phyloP scores from a whole-genome alignment of 768 basidiomycete genomes.

The Mycena kentingensis region DNA sequence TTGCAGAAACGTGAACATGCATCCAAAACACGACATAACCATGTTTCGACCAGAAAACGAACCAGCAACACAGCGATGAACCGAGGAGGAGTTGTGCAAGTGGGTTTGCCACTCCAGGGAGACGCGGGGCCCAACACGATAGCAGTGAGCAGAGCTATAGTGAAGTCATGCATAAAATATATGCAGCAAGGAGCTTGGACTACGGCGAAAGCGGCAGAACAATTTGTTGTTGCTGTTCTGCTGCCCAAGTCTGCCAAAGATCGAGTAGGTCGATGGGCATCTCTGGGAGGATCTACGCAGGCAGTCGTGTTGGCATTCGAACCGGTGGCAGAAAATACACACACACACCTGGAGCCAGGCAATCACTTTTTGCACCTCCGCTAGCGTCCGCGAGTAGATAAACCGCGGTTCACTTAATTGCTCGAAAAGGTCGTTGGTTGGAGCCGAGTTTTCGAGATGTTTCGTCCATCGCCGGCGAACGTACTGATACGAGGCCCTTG shows the following conservation, averaged over 20 bases:
- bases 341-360: conserved; percentile 16
- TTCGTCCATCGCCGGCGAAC: conserved; percentile 11
- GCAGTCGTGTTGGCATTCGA: neutral
- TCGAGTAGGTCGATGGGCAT: neutral
- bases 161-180: neutral
- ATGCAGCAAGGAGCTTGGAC: neutral
- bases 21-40: too few relatives aligned
- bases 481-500: conserved; percentile 15
- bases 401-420: conserved; percentile 13
- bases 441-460: conserved; percentile 9
- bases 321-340: neutral
- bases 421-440: conserved; percentile 4
- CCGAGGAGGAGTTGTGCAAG: neutral
- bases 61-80: neutral
- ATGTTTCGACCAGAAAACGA: neutral
- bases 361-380: conserved; percentile 11
- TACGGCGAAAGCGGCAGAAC: too few relatives aligned
- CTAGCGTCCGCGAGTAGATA: conserved; percentile 14
- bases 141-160: neutral
- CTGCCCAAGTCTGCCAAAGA: conserved; percentile 11
- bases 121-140: neutral
- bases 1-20: too few relatives aligned
- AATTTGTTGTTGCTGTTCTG: too few relatives aligned
- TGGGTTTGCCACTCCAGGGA: neutral
- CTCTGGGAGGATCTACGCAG: conserved; percentile 1